Base-by-base conservation (phyloP, 78 protist species). In the Dictyostelium brefeldianum region DNA sequence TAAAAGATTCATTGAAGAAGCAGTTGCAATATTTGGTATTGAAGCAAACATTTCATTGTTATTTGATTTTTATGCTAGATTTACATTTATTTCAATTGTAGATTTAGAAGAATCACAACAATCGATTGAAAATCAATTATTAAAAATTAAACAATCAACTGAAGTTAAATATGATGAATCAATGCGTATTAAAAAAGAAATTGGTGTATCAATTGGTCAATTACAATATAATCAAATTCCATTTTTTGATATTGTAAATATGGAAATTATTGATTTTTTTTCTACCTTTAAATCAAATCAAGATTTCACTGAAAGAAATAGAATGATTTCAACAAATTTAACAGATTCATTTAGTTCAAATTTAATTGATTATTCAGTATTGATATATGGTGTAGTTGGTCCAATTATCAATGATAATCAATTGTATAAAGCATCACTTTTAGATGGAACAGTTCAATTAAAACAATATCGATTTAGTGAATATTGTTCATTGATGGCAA, bases 11-110 rank as follows among this genome's bases (percentile, higher is more conserved):
- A 81, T 81, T 22, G 43, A 64, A 3, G 54, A 67, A 5, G 79
- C 89, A 10, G 69, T 51, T n/a, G 46, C 89, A 50, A 51, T 81
- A 14, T 81, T 69, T 81, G 89, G 89, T 50, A 67, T 67, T 50
- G 67, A 67, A 27, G 4, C 48, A 2, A 81, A 67, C 14, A 81
- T 67, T 25, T 36, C n/a, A n/a, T n/a, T n/a, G n/a, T 50, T 81
- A 15, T 67, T 67, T 20, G 50, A 31, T 51, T 81, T 81, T 51
- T 29, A 67, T 17, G 67, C 43, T 1, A 31, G 47, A 27, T 67
- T 67, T 18, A 10, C 0, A 29, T 31, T 67, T 25, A 67, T 67
- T 14, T 29, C 25, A 31, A 67, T 67, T 11, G 11, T 9, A 12
- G 75, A 67, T 67, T 12, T 67, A 2, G 50, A 31, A 12, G 48